phyloP scores from a whole-genome alignment of 306 rosid species.

The Acmispon strigosus region DNA sequence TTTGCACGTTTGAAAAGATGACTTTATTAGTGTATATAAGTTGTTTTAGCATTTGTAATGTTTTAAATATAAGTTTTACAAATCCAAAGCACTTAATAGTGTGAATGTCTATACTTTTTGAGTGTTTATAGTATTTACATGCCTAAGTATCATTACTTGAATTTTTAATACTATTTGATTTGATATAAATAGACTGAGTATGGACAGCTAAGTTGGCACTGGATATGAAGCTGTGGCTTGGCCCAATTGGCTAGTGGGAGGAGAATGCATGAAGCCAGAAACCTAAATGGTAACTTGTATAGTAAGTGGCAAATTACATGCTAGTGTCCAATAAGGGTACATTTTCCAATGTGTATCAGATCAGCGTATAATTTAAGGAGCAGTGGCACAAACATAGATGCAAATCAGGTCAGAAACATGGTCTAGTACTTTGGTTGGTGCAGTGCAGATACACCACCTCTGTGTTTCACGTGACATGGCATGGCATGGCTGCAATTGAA shows the following conservation, averaged over 20 bases:
- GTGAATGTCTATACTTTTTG: too few relatives aligned
- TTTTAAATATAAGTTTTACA: too few relatives aligned
- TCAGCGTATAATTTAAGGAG: background rate
- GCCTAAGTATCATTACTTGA: too few relatives aligned
- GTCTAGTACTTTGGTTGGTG: conserved; percentile 8
- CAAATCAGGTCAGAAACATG: background rate
- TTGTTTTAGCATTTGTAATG: too few relatives aligned
- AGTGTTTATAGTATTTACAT: too few relatives aligned
- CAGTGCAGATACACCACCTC: background rate
- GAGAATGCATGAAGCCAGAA: background rate
- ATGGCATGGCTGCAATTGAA: background rate
- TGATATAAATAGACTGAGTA: too few relatives aligned
- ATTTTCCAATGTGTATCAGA: background rate
- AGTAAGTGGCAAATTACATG: background rate
- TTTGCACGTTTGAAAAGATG: background rate
- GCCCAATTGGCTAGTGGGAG: conserved; percentile 9
- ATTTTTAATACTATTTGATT: too few relatives aligned
- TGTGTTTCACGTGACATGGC: conserved; percentile 17
- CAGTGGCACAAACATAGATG: conserved; percentile 24
- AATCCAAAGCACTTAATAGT: too few relatives aligned
- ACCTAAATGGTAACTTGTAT: background rate
- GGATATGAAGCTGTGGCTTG: background rate
- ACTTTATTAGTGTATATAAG: too few relatives aligned
- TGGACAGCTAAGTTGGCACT: background rate
- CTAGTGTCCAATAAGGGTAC: background rate